phyloP scores from a whole-genome alignment of 1,284 basidiomycete species.

The Boletus hoseneyae region DNA sequence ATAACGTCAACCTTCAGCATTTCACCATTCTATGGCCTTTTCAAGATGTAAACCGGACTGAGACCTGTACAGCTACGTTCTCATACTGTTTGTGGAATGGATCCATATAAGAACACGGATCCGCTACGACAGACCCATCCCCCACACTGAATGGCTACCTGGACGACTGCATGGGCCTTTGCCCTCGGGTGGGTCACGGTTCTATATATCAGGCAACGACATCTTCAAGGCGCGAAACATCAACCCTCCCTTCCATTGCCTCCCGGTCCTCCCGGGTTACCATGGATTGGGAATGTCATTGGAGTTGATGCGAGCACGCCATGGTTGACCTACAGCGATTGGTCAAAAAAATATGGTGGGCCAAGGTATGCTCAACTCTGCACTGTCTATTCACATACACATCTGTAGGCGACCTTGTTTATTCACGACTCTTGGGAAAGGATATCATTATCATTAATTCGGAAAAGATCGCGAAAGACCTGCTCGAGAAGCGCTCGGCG shows the following conservation, averaged over 20 bases:
- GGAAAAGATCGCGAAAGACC: constrained; percentile 18
- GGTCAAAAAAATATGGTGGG: constrained; percentile 14
- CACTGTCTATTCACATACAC: background rate
- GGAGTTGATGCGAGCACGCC: constrained; percentile 3
- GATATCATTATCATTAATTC: constrained; percentile 22
- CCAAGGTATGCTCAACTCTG: background rate
- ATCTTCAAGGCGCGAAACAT: background rate
- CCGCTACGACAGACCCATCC: no score
- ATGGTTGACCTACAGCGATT: constrained; percentile 13
- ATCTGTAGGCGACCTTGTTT: constrained; percentile 15
- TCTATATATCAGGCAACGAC: background rate
- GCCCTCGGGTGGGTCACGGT: background rate
- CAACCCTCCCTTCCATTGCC: background rate
- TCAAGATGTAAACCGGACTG: no score
- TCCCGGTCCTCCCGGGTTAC: constrained; percentile 3
- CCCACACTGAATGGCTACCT: background rate
- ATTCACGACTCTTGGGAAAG: constrained; percentile 12
- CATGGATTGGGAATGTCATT: constrained; percentile 2
- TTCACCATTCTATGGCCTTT: no score
- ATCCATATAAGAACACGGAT: background rate
- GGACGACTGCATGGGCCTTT: background rate
- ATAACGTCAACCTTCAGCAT: no score
- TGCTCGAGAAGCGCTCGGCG: constrained; percentile 10
- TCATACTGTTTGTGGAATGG: no score
- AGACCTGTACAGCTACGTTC: no score